A percentile compares a stretch with the other conserved stretches of the same genome.
phyloP scores from a whole-genome alignment of 805 yeast species.

The Candida pseudoglaebosa region DNA sequence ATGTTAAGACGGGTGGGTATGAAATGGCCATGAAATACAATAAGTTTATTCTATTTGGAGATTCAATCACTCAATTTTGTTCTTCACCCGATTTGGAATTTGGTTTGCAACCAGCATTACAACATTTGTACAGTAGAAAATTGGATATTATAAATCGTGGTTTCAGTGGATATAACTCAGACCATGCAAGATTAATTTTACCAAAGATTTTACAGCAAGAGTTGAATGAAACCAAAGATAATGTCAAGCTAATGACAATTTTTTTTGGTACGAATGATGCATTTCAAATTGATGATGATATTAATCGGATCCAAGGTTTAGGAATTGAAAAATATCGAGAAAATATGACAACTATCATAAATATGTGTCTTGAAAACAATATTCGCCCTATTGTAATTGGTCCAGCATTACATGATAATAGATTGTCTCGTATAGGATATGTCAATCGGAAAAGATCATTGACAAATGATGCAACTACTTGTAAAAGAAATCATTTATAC shows the following conservation, averaged over 20 bases:
- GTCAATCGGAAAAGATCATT: conserved; percentile 3
- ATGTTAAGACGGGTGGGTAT: not conserved
- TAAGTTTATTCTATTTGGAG: conserved; percentile 64
- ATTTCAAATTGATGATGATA: conserved; percentile 5
- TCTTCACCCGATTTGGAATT: conserved; percentile 38
- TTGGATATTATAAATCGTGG: conserved; percentile 74
- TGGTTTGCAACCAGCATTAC: conserved; percentile 49
- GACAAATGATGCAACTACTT: conserved; percentile 33
- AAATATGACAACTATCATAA: conserved; percentile 46
- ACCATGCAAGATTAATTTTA: conserved; percentile 44
- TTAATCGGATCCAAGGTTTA: conserved; percentile 38
- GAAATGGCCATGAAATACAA: conserved; percentile 11
- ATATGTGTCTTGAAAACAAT: conserved; percentile 33
- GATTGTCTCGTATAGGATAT: conserved; percentile 18
- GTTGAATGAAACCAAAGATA: conserved; percentile 12
- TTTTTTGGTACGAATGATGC: conserved; percentile 84
- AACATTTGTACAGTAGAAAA: conserved; percentile 48
- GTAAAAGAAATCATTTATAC: conserved; percentile 44
- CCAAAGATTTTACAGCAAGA: conserved; percentile 46
- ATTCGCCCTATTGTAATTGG: conserved; percentile 58
- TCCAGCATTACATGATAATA: conserved; percentile 55
- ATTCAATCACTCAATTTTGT: conserved; percentile 61
- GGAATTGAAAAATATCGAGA: conserved; percentile 44
- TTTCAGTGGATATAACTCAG: conserved; percentile 68
- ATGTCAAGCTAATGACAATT: conserved; percentile 47